Evolutionary conservation across 2,329 filamentous ascomycete species (phyloP).

Genomic region (Phyllachora maydis): DNA sequence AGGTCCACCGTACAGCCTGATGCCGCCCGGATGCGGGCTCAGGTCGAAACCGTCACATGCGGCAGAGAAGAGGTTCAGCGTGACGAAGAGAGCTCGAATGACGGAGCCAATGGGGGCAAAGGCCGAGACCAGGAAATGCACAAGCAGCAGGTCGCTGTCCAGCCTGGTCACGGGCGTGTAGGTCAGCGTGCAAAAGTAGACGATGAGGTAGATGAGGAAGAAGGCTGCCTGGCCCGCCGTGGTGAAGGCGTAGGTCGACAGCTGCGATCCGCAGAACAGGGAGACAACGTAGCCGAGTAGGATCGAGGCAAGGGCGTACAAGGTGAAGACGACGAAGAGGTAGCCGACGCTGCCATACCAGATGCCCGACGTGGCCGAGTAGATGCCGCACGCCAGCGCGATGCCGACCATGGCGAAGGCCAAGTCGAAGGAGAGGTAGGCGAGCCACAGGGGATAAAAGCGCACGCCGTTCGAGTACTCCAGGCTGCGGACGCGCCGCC

Average conservation of each 20-base stretch:
- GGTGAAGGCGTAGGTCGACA: conserved; percentile 40
- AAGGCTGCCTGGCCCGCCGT: too few relatives aligned
- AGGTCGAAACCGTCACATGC: conserved; percentile 28
- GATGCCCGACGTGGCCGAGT: conserved; percentile 28
- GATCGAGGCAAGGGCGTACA: conserved; percentile 41
- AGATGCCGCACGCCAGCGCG: conserved; percentile 20
- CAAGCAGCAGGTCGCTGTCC: conserved; percentile 28
- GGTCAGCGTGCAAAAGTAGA: conserved; percentile 7
- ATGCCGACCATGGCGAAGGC: conserved; percentile 29
- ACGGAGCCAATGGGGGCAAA: conserved; percentile 42
- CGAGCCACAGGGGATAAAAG: conserved; percentile 38
- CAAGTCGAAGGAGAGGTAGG: conserved; percentile 44
- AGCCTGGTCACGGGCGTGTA: conserved; percentile 12
- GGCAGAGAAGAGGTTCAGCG: conserved; percentile 41
- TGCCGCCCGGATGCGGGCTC: conserved; percentile 25
- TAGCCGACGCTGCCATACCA: conserved; percentile 38
- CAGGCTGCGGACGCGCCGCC: conserved; percentile 39
- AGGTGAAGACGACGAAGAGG: conserved; percentile 38
- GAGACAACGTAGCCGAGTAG: conserved; percentile 42
- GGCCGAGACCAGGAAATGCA: conserved; percentile 34
- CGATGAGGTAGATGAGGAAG: conserved; percentile 8
- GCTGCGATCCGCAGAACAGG: conserved; percentile 36
- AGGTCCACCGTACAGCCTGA: conserved; percentile 45
- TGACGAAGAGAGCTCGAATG: conserved; percentile 33
- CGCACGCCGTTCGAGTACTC: conserved; percentile 52